These are phyloP conservation scores for Takakia lepidozioides DNA, from an alignment of 225 moss, liverwort and hornwort species.

Conservation along the genomic window DNA sequence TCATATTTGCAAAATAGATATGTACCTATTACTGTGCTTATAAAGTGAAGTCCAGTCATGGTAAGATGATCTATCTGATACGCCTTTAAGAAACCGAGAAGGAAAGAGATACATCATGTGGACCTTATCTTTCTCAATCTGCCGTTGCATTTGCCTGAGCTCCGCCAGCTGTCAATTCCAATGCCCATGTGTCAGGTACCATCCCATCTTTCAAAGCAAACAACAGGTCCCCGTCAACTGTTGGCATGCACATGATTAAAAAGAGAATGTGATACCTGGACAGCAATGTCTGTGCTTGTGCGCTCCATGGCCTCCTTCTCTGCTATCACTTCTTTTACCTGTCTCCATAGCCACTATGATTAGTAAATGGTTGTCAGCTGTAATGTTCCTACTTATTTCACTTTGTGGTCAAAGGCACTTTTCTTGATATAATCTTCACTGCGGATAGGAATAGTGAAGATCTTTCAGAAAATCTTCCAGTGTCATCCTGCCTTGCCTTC, in stretches of 20 bases:
- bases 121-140: conserved; percentile 53
- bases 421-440: neutral
- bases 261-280: conserved; percentile 49
- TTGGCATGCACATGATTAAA: no score
- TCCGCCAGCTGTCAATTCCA: conserved; percentile 42
- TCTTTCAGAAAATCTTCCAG: neutral
- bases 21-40: no score
- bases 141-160: conserved; percentile 40
- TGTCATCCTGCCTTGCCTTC: neutral
- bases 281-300: conserved; percentile 51
- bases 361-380: no score
- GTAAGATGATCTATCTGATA: no score
- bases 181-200: neutral
- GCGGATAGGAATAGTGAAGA: neutral
- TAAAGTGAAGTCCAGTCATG: no score
- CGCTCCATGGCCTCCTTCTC: conserved; percentile 47
- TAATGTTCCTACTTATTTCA: neutral
- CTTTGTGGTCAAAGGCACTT: neutral
- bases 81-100: no score
- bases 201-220: no score
- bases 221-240: no score
- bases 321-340: conserved; percentile 27
- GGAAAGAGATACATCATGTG: neutral
- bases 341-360: conserved; percentile 5
- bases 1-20: no score